Percentiles rank a stretch among this genome's conserved stretches.
phyloP scores from a whole-genome alignment of 345 rosid species.

The Eucalyptus globulus region DNA sequence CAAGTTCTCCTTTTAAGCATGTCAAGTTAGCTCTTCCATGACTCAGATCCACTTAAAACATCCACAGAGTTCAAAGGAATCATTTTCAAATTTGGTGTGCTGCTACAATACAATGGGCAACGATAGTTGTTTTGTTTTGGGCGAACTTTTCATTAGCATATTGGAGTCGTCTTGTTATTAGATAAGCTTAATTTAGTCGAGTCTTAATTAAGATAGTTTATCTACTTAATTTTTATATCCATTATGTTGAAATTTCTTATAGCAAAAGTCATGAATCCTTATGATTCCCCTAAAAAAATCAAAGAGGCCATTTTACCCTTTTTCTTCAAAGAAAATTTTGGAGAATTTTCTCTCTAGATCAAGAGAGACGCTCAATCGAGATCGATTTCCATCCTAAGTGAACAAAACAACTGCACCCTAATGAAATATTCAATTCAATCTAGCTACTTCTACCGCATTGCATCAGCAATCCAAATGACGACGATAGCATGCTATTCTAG shows the following conservation, averaged over 20 bases:
- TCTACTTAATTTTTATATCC: neutral
- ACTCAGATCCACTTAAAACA: neutral
- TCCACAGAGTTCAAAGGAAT: neutral
- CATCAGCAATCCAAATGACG: rapidly evolving
- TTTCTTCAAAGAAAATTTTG: neutral
- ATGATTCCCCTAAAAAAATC: neutral
- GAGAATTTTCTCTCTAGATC: neutral
- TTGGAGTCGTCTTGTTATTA: neutral
- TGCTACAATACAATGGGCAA: neutral
- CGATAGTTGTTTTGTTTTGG: neutral
- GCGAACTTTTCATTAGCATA: neutral
- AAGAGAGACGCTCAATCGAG: neutral
- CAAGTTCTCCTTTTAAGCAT: neutral
- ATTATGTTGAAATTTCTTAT: no score
- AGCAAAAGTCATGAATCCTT: neutral
- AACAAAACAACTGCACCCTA: neutral
- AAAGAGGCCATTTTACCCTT: neutral
- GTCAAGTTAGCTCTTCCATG: neutral
- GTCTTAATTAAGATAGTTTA: neutral
- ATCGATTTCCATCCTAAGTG: neutral
- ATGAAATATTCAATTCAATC: no score
- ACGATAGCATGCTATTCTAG: neutral
- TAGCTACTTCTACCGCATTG: neutral
- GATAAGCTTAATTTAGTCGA: no score
- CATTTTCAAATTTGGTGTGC: neutral